Base-by-base conservation (phyloP, 192 early-diverging fungal genomes). In the Dissophora ornata region DNA sequence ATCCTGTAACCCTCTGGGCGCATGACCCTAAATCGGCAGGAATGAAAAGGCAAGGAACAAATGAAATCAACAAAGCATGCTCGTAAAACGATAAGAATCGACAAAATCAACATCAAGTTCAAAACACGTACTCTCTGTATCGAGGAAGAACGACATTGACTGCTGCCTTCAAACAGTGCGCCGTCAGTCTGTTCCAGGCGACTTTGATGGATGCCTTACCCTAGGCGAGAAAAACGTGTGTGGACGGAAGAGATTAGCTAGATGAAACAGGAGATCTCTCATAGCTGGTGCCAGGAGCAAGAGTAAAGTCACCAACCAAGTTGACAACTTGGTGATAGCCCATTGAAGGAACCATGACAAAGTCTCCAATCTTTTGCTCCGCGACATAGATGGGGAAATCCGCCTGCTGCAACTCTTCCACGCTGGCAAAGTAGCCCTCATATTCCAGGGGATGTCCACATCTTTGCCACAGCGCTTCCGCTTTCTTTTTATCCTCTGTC, bases 191-290 rank as follows among this genome's bases (percentile, higher is more conserved):
- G 65, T 77, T 77, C 73, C 73, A 77, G 24, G 73, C 61, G 2
- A 77, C 65, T 12, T 77, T 77, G 53, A 77, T 77, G 4, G 73
- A 67, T 9, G 73, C 57, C n/a, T 67, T 67, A 13, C 73, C 73
- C 73, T 77, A 55, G 7, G 19, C 7, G 4, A 1, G 34, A 12
- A 8, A 15, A 41, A 4, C 2, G n/a, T 13, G 13, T 28, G 40
- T 18, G 13, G 24, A 18, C 19, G 28, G 26, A 7, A 16, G 4
- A 2, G 4, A 55, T 22, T 57, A 9, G 8, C 19, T 22, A 52
- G 8, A 34, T 55, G 29, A 15, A 13, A 10, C n/a, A n/a, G n/a
- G n/a, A n/a, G n/a, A n/a, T n/a, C n/a, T 32, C 0, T 13, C 7
- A 22, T 25, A 22, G 40, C 25, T 42, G 33, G 3, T 18, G 32